Base-by-base conservation (phyloP, 1,139 yeast genomes). In the Scheffersomyces parashehatae region DNA sequence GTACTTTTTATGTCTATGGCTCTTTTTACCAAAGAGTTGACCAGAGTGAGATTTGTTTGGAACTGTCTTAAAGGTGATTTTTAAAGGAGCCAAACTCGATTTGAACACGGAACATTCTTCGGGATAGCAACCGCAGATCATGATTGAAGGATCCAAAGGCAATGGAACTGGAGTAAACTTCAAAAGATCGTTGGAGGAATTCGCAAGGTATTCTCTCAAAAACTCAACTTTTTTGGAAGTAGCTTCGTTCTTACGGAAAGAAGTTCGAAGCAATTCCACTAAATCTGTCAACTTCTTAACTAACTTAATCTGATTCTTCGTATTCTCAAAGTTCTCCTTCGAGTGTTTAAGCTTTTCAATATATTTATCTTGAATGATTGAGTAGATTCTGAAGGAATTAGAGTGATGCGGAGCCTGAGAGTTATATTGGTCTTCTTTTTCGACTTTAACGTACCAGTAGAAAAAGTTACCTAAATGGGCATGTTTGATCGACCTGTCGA, bases 381-480 rank as follows among this genome's bases (percentile, higher is more conserved):
- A 56, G 51, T 70, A 74, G 11, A 72, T 69, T n/a, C 46, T 33
- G 5, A 38, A 33, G 3, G 46, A 46, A 8, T 37, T 28, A 14
- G 29, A 41, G 35, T 29, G 51, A 49, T 15, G 53, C 42, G 28
- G 48, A 46, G 30, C 20, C 29, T 45, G 40, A 10, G 51, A 51
- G 36, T 61, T 65, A 13, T 73, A 51, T 53, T 83, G 85, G 51
- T 89, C 96, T 53, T 83, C 85, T 31, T 88, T 80, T 57, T 91
- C 97, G 1, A 95, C 96, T 52, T 84, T 85, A 39, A 93, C 79
- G 58, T 85, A 89, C 98, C 99, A 93, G 59, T 89, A 91, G 49
- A 93, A 83, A 59, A 79, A 89, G 57, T 85, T 90, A 0, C 96
- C 95, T 29, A 93, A 68, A 13, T 78, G 70, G 20, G 79, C 79